These are phyloP conservation scores for Dissophora globulifera DNA, from an alignment of 192 early-diverging fungal species.

Conservation along the genomic window DNA sequence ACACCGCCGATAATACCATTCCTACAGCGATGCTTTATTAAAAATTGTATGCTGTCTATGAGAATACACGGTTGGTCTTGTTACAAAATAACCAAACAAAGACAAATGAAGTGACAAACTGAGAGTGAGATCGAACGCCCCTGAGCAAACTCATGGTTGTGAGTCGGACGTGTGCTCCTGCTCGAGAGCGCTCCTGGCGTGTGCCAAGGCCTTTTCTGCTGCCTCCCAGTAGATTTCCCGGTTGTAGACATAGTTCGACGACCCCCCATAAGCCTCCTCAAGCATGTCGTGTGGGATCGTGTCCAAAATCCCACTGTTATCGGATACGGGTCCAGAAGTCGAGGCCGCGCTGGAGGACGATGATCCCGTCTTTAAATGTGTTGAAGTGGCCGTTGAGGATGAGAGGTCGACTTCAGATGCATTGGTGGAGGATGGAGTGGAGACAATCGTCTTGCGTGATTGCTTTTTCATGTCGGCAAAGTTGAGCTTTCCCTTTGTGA, in stretches of 20 bases:
- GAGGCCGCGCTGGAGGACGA: slow-evolving; percentile 8
- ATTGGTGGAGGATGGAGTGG: slow-evolving; percentile 31
- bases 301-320: slow-evolving; percentile 64
- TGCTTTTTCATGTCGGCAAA: slow-evolving; percentile 78
- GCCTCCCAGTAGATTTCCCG: slow-evolving; percentile 77
- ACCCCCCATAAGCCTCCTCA: slow-evolving; percentile 80
- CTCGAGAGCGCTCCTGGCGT: slow-evolving; percentile 7
- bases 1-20: too few species aligned
- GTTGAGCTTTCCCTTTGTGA: slow-evolving; percentile 88
- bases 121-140: too few species aligned
- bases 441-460: slow-evolving; percentile 23
- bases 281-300: slow-evolving; percentile 67
- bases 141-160: too few species aligned
- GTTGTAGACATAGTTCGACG: slow-evolving; percentile 73
- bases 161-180: not conserved
- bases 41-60: too few species aligned
- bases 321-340: not conserved
- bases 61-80: too few species aligned
- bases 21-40: too few species aligned
- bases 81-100: too few species aligned
- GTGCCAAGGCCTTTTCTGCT: slow-evolving; percentile 13
- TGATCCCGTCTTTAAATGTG: slow-evolving; percentile 4
- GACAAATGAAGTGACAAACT: too few species aligned
- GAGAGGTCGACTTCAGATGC: slow-evolving; percentile 28
- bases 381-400: not conserved